Base-by-base conservation (phyloP, 257 asterid genomes). In the Nicotiana otophora region DNA sequence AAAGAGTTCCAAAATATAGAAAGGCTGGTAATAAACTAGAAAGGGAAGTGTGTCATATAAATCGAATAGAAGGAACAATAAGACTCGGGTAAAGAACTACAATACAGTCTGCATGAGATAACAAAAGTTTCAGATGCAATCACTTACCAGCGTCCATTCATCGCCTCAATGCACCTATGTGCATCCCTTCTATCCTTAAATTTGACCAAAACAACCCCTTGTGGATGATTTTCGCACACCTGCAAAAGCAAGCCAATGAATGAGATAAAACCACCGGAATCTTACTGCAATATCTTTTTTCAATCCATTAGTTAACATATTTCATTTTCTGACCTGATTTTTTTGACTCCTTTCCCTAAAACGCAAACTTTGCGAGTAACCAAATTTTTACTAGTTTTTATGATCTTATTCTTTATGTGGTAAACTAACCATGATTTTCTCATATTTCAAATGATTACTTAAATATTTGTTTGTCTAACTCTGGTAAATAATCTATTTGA, bases 211-310 rank as follows among this genome's bases (percentile, higher is more conserved):
- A 95, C 78, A 85, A 92, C 99, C 66, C 99, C 99, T 81, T 91
- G 97, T 2, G 98, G 99, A 79, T 95, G 90, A 87, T 90, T 94
- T 87, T 92, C 99, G 72, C 99, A 95, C 60, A 95, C 92, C 99
- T 94, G 89, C 83, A 87, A 57, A 82, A 84, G 68, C 53, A 53
- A 5, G 63, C 19, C 70, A 81, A 84, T 57, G 78, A 46, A 85
- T 72, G 82, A 84, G 69, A 53, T 69, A 74, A 34, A 81, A 7
- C 63, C 80, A 1, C 46, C 16, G 2, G 57, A 75, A 75, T 2
- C 10, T 46, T 75, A 28, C 16, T 0, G 63, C 2, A 20, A 51
- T 15, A 14, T 46, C 79, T 72, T 72, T 72, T 46, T 34, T 23
- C 79, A 46, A 72, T 46, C 60, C 36, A 72, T 23, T 5, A 12